A percentile compares a stretch with the other conserved stretches of the same genome.
Conservation (phyloP, 2,329 filamentous ascomycete genomes). For the Drechmeria coniospora region DNA sequence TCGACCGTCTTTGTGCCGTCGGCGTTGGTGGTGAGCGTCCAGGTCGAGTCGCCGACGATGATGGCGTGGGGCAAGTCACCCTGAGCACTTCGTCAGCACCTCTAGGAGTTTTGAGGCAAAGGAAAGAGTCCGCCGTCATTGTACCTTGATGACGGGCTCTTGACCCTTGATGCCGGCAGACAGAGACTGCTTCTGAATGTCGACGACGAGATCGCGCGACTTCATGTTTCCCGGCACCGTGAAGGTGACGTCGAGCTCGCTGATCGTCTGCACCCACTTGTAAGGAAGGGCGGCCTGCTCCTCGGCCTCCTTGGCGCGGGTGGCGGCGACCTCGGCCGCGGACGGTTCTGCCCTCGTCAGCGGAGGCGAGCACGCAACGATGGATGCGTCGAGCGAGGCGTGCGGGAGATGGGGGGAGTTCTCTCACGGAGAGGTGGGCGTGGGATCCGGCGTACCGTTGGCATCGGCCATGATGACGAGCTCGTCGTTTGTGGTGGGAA, state of each 20-base stretch:
- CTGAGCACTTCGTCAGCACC: conserved; percentile 26
- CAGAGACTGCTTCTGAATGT: conserved; percentile 65
- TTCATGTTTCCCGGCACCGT: conserved; percentile 71
- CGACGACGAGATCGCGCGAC: conserved; percentile 67
- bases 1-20: conserved; percentile 55
- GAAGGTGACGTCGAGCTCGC: conserved; percentile 68
- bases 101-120: neutral
- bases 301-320: conserved; percentile 56
- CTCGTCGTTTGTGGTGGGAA: neutral
- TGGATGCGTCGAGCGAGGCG: no score
- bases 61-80: conserved; percentile 74
- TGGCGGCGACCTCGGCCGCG: conserved; percentile 40
- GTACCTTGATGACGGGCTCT: conserved; percentile 65
- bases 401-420: no score
- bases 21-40: conserved; percentile 65
- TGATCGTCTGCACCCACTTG: conserved; percentile 92
- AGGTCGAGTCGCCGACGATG: conserved; percentile 75
- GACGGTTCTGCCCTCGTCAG: conserved; percentile 28
- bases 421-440: no score
- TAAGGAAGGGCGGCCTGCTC: conserved; percentile 90
- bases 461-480: conserved; percentile 2
- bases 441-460: conserved; percentile 1
- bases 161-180: conserved; percentile 79
- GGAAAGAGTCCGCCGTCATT: conserved; percentile 8
- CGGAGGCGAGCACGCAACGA: neutral